A percentile compares a stretch with the other conserved stretches of the same genome.
phyloP scores from a whole-genome alignment of 805 yeast species.

The Metschnikowia santaceciliae region DNA sequence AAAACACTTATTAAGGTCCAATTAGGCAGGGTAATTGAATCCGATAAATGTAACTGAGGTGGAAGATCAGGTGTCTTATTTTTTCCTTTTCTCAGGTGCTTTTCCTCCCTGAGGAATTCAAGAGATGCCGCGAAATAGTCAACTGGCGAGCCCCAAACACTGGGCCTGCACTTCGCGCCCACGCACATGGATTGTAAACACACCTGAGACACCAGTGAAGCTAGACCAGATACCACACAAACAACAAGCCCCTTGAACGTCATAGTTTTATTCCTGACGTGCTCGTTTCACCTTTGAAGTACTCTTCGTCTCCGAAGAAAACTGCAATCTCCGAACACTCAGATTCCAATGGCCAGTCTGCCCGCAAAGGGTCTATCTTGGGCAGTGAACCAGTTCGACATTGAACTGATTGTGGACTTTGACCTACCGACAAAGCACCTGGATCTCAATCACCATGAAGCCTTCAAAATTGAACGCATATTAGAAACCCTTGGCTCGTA shows the following conservation, averaged over 20 bases:
- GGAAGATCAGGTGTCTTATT: background rate
- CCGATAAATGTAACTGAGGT: no score
- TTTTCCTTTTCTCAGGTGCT: background rate
- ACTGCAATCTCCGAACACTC: background rate
- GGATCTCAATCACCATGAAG: slow-evolving; percentile 15
- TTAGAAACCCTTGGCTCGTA: slow-evolving; percentile 1
- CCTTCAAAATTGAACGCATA: slow-evolving; percentile 18
- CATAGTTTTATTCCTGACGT: background rate
- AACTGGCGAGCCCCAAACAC: background rate
- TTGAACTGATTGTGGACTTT: slow-evolving; percentile 3
- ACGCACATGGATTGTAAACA: slow-evolving; percentile 5
- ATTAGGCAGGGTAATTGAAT: no score
- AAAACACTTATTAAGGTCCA: no score
- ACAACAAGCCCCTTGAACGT: background rate
- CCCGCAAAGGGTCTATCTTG: slow-evolving; percentile 4
- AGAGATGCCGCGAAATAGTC: background rate
- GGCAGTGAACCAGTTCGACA: slow-evolving; percentile 3
- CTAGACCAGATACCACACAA: background rate
- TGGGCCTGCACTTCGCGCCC: background rate
- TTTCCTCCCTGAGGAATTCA: background rate
- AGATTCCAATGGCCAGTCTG: background rate
- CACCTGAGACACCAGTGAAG: background rate
- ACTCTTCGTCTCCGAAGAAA: background rate
- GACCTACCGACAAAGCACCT: background rate
- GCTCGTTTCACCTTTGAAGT: no score